phyloP scores from a whole-genome alignment of 805 yeast species.

The Candida gorgasii region DNA sequence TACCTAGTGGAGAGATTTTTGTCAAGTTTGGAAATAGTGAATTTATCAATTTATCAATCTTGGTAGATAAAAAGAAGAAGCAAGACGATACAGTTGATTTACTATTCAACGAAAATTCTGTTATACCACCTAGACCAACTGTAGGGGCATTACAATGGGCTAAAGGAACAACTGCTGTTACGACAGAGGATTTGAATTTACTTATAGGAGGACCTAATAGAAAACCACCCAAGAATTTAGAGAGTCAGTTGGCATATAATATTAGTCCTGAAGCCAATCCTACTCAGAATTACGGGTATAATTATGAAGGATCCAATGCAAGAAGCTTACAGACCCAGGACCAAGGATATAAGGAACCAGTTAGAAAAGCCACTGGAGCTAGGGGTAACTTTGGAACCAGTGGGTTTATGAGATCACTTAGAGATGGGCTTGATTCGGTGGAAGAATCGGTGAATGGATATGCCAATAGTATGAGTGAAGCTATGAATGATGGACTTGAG shows the following conservation, averaged over 20 bases:
- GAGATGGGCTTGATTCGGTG: conserved; percentile 51
- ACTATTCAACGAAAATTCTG: conserved; percentile 67
- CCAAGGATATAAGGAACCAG: conserved; percentile 49
- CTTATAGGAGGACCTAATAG: conserved; percentile 77
- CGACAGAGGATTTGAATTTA: conserved; percentile 60
- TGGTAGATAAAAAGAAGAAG: conserved; percentile 18
- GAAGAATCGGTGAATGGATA: conserved; percentile 60
- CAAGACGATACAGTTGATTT: conserved; percentile 45
- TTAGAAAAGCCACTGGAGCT: conserved; percentile 30
- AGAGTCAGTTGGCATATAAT: conserved; percentile 53
- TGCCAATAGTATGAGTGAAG: conserved; percentile 55
- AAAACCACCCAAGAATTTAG: conserved; percentile 58
- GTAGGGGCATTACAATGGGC: conserved; percentile 85
- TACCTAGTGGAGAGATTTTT: conserved; percentile 58
- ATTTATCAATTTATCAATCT: conserved; percentile 25
- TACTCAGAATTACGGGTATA: conserved; percentile 30
- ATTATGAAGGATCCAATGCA: conserved; percentile 5
- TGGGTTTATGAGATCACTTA: conserved; percentile 46
- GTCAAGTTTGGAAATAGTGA: conserved; percentile 58
- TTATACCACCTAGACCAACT: conserved; percentile 77
- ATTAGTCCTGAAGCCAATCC: conserved; percentile 48
- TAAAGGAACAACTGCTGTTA: conserved; percentile 65
- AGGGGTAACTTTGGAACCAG: conserved; percentile 44
- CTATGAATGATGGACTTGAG: conserved; percentile 53
- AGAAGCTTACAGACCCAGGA: conserved; percentile 16